These are phyloP conservation scores for Sporobolomyces roseus DNA, from an alignment of 768 basidiomycete genomes.

Conservation along the genomic window DNA sequence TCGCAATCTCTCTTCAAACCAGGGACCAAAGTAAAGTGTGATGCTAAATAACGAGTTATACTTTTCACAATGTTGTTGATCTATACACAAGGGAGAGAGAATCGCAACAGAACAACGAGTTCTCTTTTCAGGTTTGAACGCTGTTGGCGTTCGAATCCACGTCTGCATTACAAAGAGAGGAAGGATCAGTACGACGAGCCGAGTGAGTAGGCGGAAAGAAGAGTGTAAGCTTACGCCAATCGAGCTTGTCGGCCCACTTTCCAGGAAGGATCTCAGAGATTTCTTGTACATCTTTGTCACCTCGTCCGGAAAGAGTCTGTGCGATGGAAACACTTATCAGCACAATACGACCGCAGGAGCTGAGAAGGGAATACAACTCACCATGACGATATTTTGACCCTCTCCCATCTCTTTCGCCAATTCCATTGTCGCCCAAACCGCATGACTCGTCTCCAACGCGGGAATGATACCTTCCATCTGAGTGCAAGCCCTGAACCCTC, in stretches of 20 bases:
- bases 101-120: too few species aligned
- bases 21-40: too few species aligned
- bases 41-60: too few species aligned
- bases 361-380: constrained; percentile 53
- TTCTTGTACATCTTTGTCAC: constrained; percentile 90
- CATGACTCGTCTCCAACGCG: constrained; percentile 91
- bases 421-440: constrained; percentile 84
- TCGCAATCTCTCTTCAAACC: too few species aligned
- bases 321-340: not conserved
- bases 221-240: constrained; percentile 68
- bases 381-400: constrained; percentile 83
- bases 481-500: constrained; percentile 85
- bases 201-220: not conserved
- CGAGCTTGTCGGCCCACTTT: constrained; percentile 87
- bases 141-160: constrained; percentile 26
- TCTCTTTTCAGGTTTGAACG: not conserved
- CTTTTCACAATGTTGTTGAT: too few species aligned
- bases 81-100: too few species aligned
- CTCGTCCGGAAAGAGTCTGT: constrained; percentile 88
- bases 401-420: constrained; percentile 78
- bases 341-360: not conserved
- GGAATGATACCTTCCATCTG: constrained; percentile 97
- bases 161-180: constrained; percentile 1
- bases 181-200: not conserved
- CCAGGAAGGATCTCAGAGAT: constrained; percentile 82